Conservation (phyloP, 202 grass and related monocot genomes). For the Zizania palustris region DNA sequence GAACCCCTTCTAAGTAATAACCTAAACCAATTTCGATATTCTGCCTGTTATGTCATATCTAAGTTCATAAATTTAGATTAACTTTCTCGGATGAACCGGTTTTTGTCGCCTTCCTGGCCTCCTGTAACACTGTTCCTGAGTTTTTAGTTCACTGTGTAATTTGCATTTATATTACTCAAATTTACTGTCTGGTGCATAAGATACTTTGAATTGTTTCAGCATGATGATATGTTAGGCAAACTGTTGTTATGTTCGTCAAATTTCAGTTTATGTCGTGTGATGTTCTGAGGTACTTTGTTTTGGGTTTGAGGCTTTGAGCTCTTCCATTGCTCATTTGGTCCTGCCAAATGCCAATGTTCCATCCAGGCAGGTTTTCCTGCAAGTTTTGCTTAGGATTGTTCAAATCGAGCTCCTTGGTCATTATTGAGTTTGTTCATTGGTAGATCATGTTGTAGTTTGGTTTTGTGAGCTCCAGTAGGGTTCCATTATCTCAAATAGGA, state of each 20-base stretch:
- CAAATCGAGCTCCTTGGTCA: slow-evolving; percentile 13
- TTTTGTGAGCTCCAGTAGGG: not conserved
- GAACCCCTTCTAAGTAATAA: slow-evolving; percentile 34
- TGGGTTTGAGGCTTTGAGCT: slow-evolving; percentile 2
- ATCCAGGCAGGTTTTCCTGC: not conserved
- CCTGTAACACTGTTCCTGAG: not conserved
- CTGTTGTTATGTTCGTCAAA: not conserved
- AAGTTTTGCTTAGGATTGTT: slow-evolving; percentile 16
- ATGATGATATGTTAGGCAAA: slow-evolving; percentile 12
- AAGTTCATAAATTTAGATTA: not conserved
- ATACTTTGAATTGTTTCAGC: slow-evolving; percentile 15
- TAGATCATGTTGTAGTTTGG: slow-evolving; percentile 9
- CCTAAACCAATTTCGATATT: slow-evolving; percentile 49
- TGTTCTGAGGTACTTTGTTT: slow-evolving; percentile 3
- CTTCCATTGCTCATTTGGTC: slow-evolving; percentile 8
- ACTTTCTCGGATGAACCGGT: not conserved
- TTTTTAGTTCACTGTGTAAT: slow-evolving; percentile 21
- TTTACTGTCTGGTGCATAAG: slow-evolving; percentile 9
- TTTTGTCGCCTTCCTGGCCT: slow-evolving; percentile 20
- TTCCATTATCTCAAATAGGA: slow-evolving; percentile 12
- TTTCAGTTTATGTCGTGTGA: not conserved
- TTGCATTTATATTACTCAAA: slow-evolving; percentile 35
- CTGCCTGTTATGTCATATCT: slow-evolving; percentile 10
- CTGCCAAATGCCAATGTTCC: slow-evolving; percentile 11
- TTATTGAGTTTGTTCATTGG: not conserved